Conservation (phyloP, 805 yeast genomes). For the Monosporozyma solicola region DNA sequence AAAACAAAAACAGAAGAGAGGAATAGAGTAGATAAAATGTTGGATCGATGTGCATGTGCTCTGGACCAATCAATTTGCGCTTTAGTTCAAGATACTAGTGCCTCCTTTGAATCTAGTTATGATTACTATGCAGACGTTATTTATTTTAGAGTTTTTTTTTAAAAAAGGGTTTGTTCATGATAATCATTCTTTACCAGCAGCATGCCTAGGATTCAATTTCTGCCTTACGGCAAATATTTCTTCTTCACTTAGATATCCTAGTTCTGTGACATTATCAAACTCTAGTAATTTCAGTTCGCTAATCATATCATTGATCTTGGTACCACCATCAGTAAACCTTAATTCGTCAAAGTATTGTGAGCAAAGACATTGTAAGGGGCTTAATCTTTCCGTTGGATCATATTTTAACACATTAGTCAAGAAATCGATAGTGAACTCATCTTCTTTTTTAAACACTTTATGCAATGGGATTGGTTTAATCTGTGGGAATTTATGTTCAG, state of each 20-base stretch:
- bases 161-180: neutral
- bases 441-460: conserved; percentile 50
- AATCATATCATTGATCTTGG: conserved; percentile 4
- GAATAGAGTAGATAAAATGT: neutral
- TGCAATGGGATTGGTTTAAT: conserved; percentile 68
- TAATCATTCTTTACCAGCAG: neutral
- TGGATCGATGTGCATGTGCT: neutral
- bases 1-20: neutral
- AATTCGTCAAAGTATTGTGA: conserved; percentile 27
- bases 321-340: conserved; percentile 16
- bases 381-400: conserved; percentile 56
- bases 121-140: too few species aligned
- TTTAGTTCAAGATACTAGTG: neutral
- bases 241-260: conserved; percentile 20
- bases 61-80: neutral
- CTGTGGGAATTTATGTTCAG: conserved; percentile 92
- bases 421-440: conserved; percentile 43
- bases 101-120: too few species aligned
- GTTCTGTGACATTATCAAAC: conserved; percentile 23
- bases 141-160: neutral
- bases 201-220: conserved; percentile 9
- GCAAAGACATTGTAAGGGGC: conserved; percentile 37
- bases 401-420: conserved; percentile 52
- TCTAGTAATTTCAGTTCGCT: conserved; percentile 19
- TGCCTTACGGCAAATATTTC: conserved; percentile 22